Conservation (phyloP, 2,329 filamentous ascomycete species). For the Xylaria sp. region DNA sequence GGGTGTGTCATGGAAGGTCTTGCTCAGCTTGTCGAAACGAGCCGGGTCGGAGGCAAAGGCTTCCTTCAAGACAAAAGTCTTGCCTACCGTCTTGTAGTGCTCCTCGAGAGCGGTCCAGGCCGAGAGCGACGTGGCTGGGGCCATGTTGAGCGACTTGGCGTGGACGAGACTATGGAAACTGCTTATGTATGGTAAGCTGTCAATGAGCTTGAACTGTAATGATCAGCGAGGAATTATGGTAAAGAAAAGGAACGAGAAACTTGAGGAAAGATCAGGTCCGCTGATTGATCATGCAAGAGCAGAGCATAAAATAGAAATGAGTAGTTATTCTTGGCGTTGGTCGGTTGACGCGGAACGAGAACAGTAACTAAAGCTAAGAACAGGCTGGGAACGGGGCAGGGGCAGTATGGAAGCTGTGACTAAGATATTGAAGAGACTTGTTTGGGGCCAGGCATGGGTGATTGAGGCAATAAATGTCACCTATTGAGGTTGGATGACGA, state of each 20-base stretch:
- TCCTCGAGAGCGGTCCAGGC: conserved; percentile 92
- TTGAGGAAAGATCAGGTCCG: background rate
- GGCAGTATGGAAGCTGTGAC: background rate
- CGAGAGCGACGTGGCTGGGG: conserved; percentile 84
- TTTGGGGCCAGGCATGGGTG: background rate
- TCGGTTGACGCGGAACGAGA: conserved; percentile 24
- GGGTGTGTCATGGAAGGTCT: conserved; percentile 81
- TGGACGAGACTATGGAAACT: background rate
- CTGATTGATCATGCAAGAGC: background rate
- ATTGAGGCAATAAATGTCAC: conserved; percentile 28
- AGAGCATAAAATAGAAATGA: background rate
- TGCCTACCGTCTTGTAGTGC: conserved; percentile 86
- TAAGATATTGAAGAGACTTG: conserved; percentile 2
- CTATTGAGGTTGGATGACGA: background rate
- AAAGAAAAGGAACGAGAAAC: background rate
- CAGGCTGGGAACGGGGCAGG: background rate
- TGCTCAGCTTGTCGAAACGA: conserved; percentile 91
- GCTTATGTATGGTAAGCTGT: background rate
- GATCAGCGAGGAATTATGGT: background rate
- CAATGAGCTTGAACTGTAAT: conserved; percentile 1
- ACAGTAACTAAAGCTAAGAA: conserved; percentile 24
- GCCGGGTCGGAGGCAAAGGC: conserved; percentile 88
- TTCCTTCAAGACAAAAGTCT: conserved; percentile 91
- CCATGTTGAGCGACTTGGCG: conserved; percentile 59
- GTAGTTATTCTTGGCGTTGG: background rate